Base-by-base conservation (phyloP, 1,284 basidiomycete species). In the Cryptococcus amylolentus region DNA sequence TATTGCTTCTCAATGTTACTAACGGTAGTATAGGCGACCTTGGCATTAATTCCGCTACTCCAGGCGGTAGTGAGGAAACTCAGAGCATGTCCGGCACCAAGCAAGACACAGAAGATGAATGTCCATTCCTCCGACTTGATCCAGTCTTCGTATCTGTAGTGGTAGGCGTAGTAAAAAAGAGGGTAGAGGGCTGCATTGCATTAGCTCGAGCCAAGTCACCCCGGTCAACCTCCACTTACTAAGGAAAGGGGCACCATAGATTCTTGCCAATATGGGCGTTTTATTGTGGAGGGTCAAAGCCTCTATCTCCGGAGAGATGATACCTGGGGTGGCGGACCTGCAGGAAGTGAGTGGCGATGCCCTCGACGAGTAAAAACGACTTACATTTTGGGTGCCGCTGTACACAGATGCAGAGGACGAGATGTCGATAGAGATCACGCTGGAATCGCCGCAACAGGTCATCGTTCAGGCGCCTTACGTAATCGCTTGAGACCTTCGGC, bases 41-140 rank as follows among this genome's bases (percentile, higher is more conserved):
- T 84, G 35, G 91, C 88, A 61, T 85, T 84, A 49, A 90, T 86
- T 39, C 81, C 84, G 20, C 89, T 84, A 73, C 86, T 93, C 95
- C 95, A 99, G 63, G 85, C 85, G 0, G 95, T 98, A 43, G 88
- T 81, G 50, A 99, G 81, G 79, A 94, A 99, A 70, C 88, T 91
- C 55, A 99, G 83, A 1, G 92, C 92, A 77, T 99, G 96, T 3
- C 87, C 85, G 13, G 86, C 86, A 39, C 90, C 87, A 9, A 98
- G 84, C 12, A 85, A 80, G 18, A 95, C 88, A 65, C 89, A 93
- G 51, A 88, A 90, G 48, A 98, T 83, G 71, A 98, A 99, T 0
- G 95, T 94, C 89, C 90, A 95, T 73, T 94, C 90, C 76, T 96
- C 94, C 64, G 90, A 93, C 72, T 87, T 83, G 55, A 95, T 78